Percentiles rank a stretch among this genome's conserved stretches.
phyloP scores from a whole-genome alignment of 1,284 basidiomycete species.

The Boletellus deceptivus region DNA sequence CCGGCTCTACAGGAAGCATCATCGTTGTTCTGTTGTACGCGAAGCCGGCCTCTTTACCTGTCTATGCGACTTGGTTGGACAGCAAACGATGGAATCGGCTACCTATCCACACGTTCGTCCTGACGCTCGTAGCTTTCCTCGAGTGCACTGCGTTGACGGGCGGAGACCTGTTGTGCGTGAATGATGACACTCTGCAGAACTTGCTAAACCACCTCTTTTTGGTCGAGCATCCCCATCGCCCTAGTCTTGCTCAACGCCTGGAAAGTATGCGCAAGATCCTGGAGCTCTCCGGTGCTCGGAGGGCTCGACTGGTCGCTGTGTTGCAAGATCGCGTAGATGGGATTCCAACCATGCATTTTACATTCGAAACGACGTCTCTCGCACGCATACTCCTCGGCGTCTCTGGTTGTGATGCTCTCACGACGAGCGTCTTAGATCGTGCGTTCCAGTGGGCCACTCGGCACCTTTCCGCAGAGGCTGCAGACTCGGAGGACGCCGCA shows the following conservation, averaged over 20 bases:
- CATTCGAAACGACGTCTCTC: constrained; percentile 31
- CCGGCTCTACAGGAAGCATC: constrained; percentile 39
- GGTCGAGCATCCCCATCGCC: not conserved
- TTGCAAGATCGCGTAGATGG: constrained; percentile 19
- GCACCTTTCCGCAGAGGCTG: constrained; percentile 35
- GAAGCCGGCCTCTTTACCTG: constrained; percentile 16
- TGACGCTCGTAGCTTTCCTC: constrained; percentile 25
- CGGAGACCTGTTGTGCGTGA: constrained; percentile 19
- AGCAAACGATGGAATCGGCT: constrained; percentile 19
- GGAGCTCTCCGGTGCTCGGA: constrained; percentile 12
- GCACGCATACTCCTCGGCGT: constrained; percentile 24
- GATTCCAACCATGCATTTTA: constrained; percentile 15
- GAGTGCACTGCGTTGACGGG: constrained; percentile 15
- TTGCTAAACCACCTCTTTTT: constrained; percentile 21
- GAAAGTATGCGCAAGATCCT: constrained; percentile 23
- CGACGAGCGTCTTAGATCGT: constrained; percentile 40
- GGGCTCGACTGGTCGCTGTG: constrained; percentile 10
- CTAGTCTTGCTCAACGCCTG: constrained; percentile 1
- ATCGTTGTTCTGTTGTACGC: constrained; percentile 45
- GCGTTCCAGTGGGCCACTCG: constrained; percentile 51
- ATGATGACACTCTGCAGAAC: constrained; percentile 11
- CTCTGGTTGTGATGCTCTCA: constrained; percentile 26
- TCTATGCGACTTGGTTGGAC: constrained; percentile 34
- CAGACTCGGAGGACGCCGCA: constrained; percentile 17
- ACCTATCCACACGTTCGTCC: constrained; percentile 4